These are phyloP conservation scores for Penicillium simplicissimum DNA, from an alignment of 495 filamentous ascomycete species.

Conservation along the genomic window DNA sequence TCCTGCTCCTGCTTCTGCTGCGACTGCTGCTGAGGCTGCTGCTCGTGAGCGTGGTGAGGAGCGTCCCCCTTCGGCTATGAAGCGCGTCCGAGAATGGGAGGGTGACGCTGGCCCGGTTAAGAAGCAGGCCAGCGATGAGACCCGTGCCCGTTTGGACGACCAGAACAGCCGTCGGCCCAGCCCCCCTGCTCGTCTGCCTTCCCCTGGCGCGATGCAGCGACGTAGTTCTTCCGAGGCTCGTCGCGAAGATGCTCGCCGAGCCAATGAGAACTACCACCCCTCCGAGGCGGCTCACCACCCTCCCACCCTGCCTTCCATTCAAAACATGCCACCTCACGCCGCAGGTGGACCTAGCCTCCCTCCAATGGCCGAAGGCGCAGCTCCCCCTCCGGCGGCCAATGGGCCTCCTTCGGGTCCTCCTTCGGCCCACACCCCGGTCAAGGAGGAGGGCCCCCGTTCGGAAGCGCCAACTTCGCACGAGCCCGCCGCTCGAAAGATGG, in stretches of 20 bases:
- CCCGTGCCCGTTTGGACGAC: slow-evolving; percentile 81
- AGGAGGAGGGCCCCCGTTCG: slow-evolving; percentile 50
- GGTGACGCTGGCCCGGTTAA: slow-evolving; percentile 66
- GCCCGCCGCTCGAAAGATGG: slow-evolving; percentile 89
- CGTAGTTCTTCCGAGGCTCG: slow-evolving; percentile 78
- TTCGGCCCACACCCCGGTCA: slow-evolving; percentile 42
- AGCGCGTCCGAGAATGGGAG: slow-evolving; percentile 89
- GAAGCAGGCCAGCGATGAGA: slow-evolving; percentile 87
- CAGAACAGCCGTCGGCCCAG: slow-evolving; percentile 74
- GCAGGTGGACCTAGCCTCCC: slow-evolving; percentile 48
- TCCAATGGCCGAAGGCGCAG: slow-evolving; percentile 57
- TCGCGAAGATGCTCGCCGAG: slow-evolving; percentile 66
- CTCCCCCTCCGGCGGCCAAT: slow-evolving; percentile 55
- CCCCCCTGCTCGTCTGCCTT: slow-evolving; percentile 55
- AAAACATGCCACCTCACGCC: slow-evolving; percentile 65
- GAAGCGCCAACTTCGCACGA: slow-evolving; percentile 66
- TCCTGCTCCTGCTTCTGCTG: slow-evolving; percentile 70
- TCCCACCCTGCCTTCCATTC: slow-evolving; percentile 68
- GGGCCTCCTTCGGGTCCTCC: slow-evolving; percentile 57
- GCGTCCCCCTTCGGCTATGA: slow-evolving; percentile 75
- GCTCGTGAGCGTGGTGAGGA: slow-evolving; percentile 76
- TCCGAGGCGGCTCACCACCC: slow-evolving; percentile 90
- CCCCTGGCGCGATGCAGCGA: slow-evolving; percentile 70
- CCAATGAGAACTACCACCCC: slow-evolving; percentile 79
- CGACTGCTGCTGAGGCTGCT: slow-evolving; percentile 72